phyloP scores from a whole-genome alignment of 148 eudicot species.

The Nepenthes mirabilis region DNA sequence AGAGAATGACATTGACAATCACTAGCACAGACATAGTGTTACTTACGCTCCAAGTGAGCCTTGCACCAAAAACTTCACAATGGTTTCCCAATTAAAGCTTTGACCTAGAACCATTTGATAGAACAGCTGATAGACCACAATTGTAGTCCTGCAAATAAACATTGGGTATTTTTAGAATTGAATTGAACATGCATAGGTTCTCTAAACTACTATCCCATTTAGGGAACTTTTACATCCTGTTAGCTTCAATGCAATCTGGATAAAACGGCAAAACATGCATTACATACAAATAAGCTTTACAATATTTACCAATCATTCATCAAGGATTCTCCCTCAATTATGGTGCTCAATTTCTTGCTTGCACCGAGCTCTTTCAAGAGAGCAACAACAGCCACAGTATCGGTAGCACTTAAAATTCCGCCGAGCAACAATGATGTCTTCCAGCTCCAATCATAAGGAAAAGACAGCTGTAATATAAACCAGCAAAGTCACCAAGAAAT shows the following conservation, averaged over 20 bases:
- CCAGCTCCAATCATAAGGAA: constrained; percentile 95
- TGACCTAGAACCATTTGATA: constrained; percentile 63
- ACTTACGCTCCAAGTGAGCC: constrained; percentile 96
- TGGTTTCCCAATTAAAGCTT: constrained; percentile 44
- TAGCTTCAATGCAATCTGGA: not conserved
- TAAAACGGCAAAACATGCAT: not conserved
- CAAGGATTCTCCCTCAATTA: constrained; percentile 93
- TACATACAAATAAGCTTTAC: constrained; percentile 4
- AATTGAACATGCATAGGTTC: not conserved
- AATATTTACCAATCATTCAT: constrained; percentile 90
- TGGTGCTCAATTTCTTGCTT: constrained; percentile 88
- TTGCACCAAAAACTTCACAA: constrained; percentile 52
- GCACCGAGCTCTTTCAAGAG: constrained; percentile 96
- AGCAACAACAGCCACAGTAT: constrained; percentile 97
- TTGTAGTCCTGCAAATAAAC: constrained; percentile 61
- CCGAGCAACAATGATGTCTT: constrained; percentile 83
- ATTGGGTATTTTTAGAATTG: constrained; percentile 2
- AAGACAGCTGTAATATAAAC: constrained; percentile 38
- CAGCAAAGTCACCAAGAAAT: constrained; percentile 2
- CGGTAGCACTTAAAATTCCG: constrained; percentile 96
- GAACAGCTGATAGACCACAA: constrained; percentile 85
- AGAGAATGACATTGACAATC: not conserved
- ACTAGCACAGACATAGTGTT: constrained; percentile 1
- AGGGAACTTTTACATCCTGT: too few species aligned
- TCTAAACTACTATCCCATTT: too few species aligned